These are phyloP conservation scores for Sapria himalayana DNA, from an alignment of 345 rosid species.

Conservation along the genomic window DNA sequence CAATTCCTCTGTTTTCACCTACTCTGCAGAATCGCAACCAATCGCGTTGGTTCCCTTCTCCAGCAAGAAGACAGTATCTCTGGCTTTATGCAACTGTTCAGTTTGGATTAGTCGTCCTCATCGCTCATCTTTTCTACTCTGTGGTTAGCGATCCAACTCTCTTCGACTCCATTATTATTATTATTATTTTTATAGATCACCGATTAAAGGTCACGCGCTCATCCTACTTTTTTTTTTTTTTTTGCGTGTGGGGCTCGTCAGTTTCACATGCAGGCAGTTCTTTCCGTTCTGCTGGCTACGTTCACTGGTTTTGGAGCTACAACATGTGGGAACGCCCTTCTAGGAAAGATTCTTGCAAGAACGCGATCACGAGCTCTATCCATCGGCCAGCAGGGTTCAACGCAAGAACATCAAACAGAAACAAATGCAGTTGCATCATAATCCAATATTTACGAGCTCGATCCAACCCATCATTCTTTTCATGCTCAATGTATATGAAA, in stretches of 20 bases:
- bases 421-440: too few species aligned
- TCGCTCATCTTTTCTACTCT: constrained; percentile 56
- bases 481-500: too few species aligned
- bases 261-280: constrained; percentile 50
- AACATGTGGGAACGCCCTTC: constrained; percentile 32
- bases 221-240: not conserved
- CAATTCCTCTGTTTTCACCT: not conserved
- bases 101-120: constrained; percentile 42
- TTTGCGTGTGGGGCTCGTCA: constrained; percentile 13
- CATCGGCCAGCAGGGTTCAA: not conserved
- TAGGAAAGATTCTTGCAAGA: constrained; percentile 18
- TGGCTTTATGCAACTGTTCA: constrained; percentile 64
- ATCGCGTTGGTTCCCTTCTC: not conserved
- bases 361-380: constrained; percentile 1
- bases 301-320: constrained; percentile 57
- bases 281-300: constrained; percentile 51
- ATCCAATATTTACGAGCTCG: too few species aligned
- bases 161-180: not conserved
- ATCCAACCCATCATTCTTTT: too few species aligned
- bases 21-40: not conserved
- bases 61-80: constrained; percentile 39
- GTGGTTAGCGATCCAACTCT: constrained; percentile 28
- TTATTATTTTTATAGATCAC: not conserved
- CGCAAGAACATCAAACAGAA: constrained; percentile 2
- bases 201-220: not conserved